These are phyloP conservation scores for Eimeria maxima DNA, from an alignment of 169 alveolate genomes.

Conservation along the genomic window DNA sequence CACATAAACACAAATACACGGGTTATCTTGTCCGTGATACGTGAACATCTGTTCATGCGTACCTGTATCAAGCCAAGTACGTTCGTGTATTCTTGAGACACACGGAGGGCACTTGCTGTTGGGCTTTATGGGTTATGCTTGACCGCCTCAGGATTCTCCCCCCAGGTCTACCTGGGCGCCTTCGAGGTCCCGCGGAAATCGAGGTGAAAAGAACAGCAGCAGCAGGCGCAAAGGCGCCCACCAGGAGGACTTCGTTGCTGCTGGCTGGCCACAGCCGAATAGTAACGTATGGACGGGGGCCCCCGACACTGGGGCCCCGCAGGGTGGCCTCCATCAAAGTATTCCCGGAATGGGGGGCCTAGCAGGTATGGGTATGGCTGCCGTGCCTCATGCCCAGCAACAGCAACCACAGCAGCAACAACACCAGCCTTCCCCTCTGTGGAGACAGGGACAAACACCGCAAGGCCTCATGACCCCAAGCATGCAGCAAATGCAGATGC, in stretches of 20 bases:
- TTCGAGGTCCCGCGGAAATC: constrained; percentile 54
- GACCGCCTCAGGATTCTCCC: constrained; percentile 50
- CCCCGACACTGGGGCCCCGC: constrained; percentile 31
- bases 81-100: not conserved
- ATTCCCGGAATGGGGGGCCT: constrained; percentile 65
- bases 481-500: constrained; percentile 70
- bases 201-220: constrained; percentile 61
- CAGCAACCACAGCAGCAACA: constrained; percentile 64
- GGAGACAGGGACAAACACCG: constrained; percentile 52
- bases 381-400: constrained; percentile 40
- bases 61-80: not conserved
- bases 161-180: constrained; percentile 51
- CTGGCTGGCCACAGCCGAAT: constrained; percentile 58
- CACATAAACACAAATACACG: not conserved
- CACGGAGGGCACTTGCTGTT: not conserved
- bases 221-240: constrained; percentile 67
- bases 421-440: constrained; percentile 13
- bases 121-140: not conserved
- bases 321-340: constrained; percentile 35
- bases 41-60: not conserved
- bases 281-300: constrained; percentile 50
- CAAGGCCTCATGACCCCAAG: constrained; percentile 44
- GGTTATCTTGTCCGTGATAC: not conserved
- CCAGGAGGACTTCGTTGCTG: constrained; percentile 33
- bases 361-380: constrained; percentile 62